phyloP scores from a whole-genome alignment of 257 asterid species.

The Sherardia arvensis region DNA sequence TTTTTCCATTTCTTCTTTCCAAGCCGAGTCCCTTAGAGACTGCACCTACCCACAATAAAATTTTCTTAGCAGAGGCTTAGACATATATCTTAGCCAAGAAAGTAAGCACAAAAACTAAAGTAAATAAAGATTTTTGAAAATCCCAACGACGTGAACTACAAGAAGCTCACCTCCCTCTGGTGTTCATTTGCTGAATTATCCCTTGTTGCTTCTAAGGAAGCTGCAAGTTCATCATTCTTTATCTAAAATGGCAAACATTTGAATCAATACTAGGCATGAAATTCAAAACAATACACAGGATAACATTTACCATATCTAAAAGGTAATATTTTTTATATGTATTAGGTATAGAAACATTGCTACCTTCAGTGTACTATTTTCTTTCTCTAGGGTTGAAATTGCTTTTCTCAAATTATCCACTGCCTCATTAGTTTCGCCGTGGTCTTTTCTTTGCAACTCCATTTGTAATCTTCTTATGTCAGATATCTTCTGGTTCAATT shows the following conservation, averaged over 20 bases:
- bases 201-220: constrained; percentile 43
- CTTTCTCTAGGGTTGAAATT: constrained; percentile 53
- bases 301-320: neutral
- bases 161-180: constrained; percentile 41
- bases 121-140: constrained; percentile 4
- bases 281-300: constrained; percentile 5
- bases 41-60: constrained; percentile 22
- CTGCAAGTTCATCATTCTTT: constrained; percentile 62
- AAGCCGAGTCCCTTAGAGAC: constrained; percentile 39
- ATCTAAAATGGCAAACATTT: constrained; percentile 47
- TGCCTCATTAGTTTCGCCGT: constrained; percentile 31
- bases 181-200: constrained; percentile 31
- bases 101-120: neutral
- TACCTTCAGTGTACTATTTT: constrained; percentile 68
- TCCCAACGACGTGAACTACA: neutral
- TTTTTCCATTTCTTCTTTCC: constrained; percentile 54
- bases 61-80: constrained; percentile 13
- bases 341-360: constrained; percentile 10
- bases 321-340: neutral
- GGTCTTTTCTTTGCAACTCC: constrained; percentile 47
- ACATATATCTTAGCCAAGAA: neutral
- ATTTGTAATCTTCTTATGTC: constrained; percentile 52
- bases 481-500: constrained; percentile 54
- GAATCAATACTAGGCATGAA: constrained; percentile 5
- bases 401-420: constrained; percentile 42